A percentile compares a stretch with the other conserved stretches of the same genome.
Conservation (phyloP, 345 rosid species). For the Eucalyptus microcorys region DNA sequence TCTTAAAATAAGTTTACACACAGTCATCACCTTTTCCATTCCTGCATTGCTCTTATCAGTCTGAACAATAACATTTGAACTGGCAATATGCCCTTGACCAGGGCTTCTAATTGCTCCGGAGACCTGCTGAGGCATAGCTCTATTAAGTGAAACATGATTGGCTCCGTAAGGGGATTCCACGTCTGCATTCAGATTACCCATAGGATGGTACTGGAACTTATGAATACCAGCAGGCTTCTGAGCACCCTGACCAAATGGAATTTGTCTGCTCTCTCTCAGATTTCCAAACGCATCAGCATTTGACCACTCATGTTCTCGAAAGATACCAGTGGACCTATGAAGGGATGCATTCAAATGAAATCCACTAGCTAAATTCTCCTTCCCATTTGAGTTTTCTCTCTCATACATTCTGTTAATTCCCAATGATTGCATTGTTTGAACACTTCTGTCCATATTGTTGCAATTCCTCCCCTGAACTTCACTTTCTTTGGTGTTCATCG, state of each 20-base stretch:
- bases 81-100: background rate
- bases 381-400: background rate
- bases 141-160: conserved; percentile 14
- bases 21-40: conserved; percentile 36
- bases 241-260: conserved; percentile 22
- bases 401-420: background rate
- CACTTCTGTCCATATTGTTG: background rate
- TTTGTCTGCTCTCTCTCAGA: conserved; percentile 31
- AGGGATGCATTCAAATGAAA: conserved; percentile 14
- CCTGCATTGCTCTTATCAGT: conserved; percentile 17
- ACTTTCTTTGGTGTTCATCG: background rate
- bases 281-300: conserved; percentile 28
- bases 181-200: conserved; percentile 62
- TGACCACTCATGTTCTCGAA: conserved; percentile 25
- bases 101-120: conserved; percentile 3
- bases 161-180: conserved; percentile 24
- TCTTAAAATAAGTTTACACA: background rate
- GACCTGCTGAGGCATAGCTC: conserved; percentile 12
- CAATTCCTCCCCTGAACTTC: background rate
- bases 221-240: conserved; percentile 33
- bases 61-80: conserved; percentile 1
- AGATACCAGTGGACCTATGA: conserved; percentile 10
- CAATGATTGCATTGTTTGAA: background rate
- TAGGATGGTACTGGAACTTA: conserved; percentile 87
- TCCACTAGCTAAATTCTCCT: conserved; percentile 5